phyloP scores from a whole-genome alignment of 371 early-diverging fungal genomes.

The Cokeromyces recurvatus region DNA sequence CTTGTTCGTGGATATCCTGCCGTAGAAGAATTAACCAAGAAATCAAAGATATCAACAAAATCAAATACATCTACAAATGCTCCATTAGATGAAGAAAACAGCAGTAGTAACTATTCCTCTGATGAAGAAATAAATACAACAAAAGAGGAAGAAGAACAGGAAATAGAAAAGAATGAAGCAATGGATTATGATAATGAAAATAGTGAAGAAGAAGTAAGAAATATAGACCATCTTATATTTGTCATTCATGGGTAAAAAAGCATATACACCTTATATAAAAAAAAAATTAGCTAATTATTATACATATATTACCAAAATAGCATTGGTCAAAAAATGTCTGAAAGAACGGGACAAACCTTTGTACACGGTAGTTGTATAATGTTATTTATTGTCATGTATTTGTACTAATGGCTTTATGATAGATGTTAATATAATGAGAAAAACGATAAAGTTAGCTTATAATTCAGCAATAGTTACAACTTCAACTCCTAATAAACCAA shows the following conservation, averaged over 20 bases:
- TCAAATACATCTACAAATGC: slow-evolving; percentile 15
- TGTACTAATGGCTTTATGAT: too few relatives aligned
- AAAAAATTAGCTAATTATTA: too few relatives aligned
- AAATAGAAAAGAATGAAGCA: slow-evolving; percentile 22
- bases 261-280: too few relatives aligned
- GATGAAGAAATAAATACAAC: slow-evolving; percentile 1
- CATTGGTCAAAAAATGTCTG: slow-evolving; percentile 78
- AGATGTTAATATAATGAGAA: slow-evolving; percentile 71
- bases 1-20: slow-evolving; percentile 74
- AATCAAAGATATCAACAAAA: slow-evolving; percentile 14
- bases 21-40: slow-evolving; percentile 45
- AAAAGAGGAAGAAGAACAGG: slow-evolving; percentile 28
- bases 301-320: too few relatives aligned
- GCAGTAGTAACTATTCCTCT: background rate
- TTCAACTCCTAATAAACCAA: slow-evolving; percentile 19
- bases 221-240: slow-evolving; percentile 72
- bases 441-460: slow-evolving; percentile 56
- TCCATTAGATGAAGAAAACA: slow-evolving; percentile 27
- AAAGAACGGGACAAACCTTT: slow-evolving; percentile 66
- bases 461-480: slow-evolving; percentile 24
- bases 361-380: slow-evolving; percentile 55
- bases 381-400: background rate
- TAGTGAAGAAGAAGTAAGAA: slow-evolving; percentile 53
- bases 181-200: slow-evolving; percentile 53
- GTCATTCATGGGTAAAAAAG: slow-evolving; percentile 78